Conservation (phyloP, 1,139 yeast species). For the Candida smagusa region DNA sequence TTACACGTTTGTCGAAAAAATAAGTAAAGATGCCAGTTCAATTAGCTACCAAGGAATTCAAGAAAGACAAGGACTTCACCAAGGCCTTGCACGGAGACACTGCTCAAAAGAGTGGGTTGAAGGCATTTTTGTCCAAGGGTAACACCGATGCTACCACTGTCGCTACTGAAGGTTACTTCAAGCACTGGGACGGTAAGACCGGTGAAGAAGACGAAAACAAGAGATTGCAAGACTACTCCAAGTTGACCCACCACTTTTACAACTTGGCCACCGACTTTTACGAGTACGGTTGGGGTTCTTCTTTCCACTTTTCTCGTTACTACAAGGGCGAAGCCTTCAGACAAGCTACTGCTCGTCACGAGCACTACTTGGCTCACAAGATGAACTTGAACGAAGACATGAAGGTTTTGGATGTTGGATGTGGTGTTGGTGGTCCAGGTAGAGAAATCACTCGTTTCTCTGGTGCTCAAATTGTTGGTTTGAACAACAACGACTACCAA, state of each 20-base stretch:
- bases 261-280: slow-evolving; percentile 92
- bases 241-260: slow-evolving; percentile 91
- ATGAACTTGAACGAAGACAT: slow-evolving; percentile 75
- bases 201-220: slow-evolving; percentile 71
- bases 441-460: slow-evolving; percentile 93
- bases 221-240: slow-evolving; percentile 81
- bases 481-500: slow-evolving; percentile 97
- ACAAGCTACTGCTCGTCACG: slow-evolving; percentile 97
- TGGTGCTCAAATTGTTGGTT: slow-evolving; percentile 80
- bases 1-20: slow-evolving; percentile 4
- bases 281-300: slow-evolving; percentile 99
- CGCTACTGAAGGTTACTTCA: slow-evolving; percentile 87
- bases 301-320: slow-evolving; percentile 96
- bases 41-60: slow-evolving; percentile 37
- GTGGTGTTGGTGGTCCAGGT: slow-evolving; percentile 99
- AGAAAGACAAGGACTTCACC: slow-evolving; percentile 64
- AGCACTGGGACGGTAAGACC: slow-evolving; percentile 94
- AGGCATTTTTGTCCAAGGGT: slow-evolving; percentile 68
- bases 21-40: slow-evolving; percentile 13
- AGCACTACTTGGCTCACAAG: slow-evolving; percentile 87
- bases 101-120: slow-evolving; percentile 64
- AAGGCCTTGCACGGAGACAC: slow-evolving; percentile 83
- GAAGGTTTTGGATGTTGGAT: slow-evolving; percentile 95
- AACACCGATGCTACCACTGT: slow-evolving; percentile 71
- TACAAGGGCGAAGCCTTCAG: slow-evolving; percentile 90